Percentiles rank a stretch among this genome's conserved stretches.
These are phyloP conservation scores for Striga asiatica DNA, from an alignment of 257 asterid species.

Conservation along the genomic window DNA sequence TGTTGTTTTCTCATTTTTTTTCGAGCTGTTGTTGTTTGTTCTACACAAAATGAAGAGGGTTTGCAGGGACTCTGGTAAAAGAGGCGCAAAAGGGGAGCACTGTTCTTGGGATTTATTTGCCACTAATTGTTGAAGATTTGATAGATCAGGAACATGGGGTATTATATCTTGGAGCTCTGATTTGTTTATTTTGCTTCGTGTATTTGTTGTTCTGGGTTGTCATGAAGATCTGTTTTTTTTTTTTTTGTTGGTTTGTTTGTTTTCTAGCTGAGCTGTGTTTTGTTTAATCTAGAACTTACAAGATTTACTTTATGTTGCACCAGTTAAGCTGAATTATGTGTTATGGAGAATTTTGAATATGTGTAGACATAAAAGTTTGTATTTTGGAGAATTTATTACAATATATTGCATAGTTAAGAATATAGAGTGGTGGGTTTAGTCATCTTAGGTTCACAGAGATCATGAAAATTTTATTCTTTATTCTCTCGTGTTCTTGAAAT, in stretches of 20 bases:
- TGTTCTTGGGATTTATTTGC: slow-evolving; percentile 12
- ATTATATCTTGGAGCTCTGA: no score
- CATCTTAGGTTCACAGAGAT: not conserved
- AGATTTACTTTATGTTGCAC: no score
- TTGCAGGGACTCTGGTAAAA: slow-evolving; percentile 23
- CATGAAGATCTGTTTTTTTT: no score
- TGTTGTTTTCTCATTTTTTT: slow-evolving; percentile 6
- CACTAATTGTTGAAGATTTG: slow-evolving; percentile 20
- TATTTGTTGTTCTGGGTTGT: no score
- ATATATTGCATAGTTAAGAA: no score
- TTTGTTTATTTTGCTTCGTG: no score
- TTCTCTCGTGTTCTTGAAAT: not conserved
- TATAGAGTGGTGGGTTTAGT: slow-evolving; percentile 3
- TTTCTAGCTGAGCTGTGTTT: slow-evolving; percentile 51
- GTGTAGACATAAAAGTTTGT: not conserved
- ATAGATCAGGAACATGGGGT: slow-evolving; percentile 23
- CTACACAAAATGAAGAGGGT: slow-evolving; percentile 38
- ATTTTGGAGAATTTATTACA: no score
- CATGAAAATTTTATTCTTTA: not conserved
- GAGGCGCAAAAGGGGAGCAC: slow-evolving; percentile 5
- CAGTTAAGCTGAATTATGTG: no score
- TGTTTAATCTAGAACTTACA: no score
- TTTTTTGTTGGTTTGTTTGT: slow-evolving; percentile 30
- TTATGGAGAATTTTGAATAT: no score
- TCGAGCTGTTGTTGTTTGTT: slow-evolving; percentile 10